These are phyloP conservation scores for Ophiostoma angusticollis DNA, from an alignment of 2,329 filamentous ascomycete species.

Conservation along the genomic window DNA sequence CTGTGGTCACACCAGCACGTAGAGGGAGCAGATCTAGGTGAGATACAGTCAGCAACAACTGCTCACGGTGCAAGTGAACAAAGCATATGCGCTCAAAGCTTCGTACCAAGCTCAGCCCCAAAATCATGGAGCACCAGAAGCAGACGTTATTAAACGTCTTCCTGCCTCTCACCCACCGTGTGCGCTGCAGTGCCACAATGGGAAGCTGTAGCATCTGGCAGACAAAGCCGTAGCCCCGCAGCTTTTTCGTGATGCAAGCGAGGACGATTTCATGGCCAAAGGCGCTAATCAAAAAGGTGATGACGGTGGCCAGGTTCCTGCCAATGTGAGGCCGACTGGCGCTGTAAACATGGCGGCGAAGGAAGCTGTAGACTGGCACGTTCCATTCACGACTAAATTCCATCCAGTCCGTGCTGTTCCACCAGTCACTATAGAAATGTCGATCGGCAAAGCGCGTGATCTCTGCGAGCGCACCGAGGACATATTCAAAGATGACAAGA, in stretches of 20 bases:
- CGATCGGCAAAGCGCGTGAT: constrained; percentile 87
- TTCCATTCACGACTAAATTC: constrained; percentile 97
- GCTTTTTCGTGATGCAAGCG: constrained; percentile 95
- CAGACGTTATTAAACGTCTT: constrained; percentile 76
- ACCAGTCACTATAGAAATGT: constrained; percentile 77
- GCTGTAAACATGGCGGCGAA: constrained; percentile 85
- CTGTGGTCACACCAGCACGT: constrained; percentile 32
- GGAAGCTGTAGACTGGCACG: constrained; percentile 91
- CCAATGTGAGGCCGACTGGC: constrained; percentile 68
- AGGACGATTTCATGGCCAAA: constrained; percentile 91
- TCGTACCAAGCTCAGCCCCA: constrained; percentile 68
- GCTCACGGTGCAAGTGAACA: background rate
- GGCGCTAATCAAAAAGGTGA: constrained; percentile 85
- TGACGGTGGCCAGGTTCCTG: constrained; percentile 62
- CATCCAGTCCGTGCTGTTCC: constrained; percentile 78
- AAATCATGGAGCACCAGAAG: constrained; percentile 87
- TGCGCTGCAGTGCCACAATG: constrained; percentile 83
- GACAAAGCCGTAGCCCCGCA: constrained; percentile 84
- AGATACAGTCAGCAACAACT: background rate
- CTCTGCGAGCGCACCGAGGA: constrained; percentile 87
- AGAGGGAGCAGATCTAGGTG: constrained; percentile 43
- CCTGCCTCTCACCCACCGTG: constrained; percentile 58
- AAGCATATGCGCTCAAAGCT: background rate
- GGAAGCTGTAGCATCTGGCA: constrained; percentile 96
- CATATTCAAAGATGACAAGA: constrained; percentile 95